Evolutionary conservation across 371 early-diverging fungal genomes (phyloP).

Genomic region (Syncephalastrum contaminatum): DNA sequence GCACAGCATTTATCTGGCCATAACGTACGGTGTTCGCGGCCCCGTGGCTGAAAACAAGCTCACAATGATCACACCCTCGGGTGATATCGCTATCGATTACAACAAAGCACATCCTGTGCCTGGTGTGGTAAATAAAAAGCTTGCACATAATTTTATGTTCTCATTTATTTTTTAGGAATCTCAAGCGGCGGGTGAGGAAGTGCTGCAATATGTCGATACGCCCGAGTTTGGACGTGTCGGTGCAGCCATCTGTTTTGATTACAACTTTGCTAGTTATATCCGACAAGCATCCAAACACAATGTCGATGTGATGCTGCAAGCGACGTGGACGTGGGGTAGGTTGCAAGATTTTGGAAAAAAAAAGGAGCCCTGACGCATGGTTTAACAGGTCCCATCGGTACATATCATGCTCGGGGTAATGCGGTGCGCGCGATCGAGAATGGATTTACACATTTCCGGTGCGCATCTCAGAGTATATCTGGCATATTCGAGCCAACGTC

Average conservation of each 20-base stretch:
- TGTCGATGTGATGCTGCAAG: constrained; percentile 53
- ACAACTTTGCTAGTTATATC: constrained; percentile 51
- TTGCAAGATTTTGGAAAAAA: not conserved
- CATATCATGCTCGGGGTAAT: constrained; percentile 46
- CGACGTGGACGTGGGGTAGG: constrained; percentile 59
- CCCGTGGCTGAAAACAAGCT: constrained; percentile 40
- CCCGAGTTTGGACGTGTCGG: constrained; percentile 53
- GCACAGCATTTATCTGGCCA: constrained; percentile 39
- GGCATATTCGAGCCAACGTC: constrained; percentile 47
- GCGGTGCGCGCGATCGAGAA: constrained; percentile 53
- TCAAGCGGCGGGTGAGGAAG: constrained; percentile 36
- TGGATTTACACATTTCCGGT: constrained; percentile 53
- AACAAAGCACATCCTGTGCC: constrained; percentile 58
- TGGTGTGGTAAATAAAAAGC: constrained; percentile 25
- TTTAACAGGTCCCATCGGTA: constrained; percentile 41
- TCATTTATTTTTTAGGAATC: constrained; percentile 22
- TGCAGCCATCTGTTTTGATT: constrained; percentile 56
- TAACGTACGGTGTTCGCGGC: constrained; percentile 31
- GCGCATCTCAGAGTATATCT: constrained; percentile 52
- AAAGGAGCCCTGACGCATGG: not conserved
- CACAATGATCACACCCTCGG: constrained; percentile 44
- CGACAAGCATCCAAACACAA: constrained; percentile 47
- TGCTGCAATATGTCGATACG: constrained; percentile 45
- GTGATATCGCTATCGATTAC: constrained; percentile 47
- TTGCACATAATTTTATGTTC: not conserved